Base-by-base conservation (phyloP, 164 flowering plant species). In the Berberis thunbergii region DNA sequence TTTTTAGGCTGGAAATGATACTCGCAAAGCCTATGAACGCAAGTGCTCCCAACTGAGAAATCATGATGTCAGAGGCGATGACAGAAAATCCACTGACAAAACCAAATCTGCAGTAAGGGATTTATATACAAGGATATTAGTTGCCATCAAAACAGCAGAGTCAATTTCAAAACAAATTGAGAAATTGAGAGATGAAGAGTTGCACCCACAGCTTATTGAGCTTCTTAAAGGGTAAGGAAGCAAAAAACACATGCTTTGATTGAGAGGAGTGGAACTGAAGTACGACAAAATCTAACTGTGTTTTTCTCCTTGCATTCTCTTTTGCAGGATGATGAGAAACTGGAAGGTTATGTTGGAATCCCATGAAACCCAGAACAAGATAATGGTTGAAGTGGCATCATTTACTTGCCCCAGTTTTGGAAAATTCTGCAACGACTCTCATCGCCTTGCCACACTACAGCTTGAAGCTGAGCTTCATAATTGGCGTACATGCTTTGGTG, bases 291-390 rank as follows among this genome's bases (percentile, higher is more conserved):
- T 4, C n/a, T 52, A 43, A 55, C 38, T 52, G 60, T 26, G 26
- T 26, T 26, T 26, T 13, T 64, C 38, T 60, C 64, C 59, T 26
- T 5, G 4, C 13, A 56, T 41, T 12, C 48, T 61, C 12, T 68
- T 68, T 39, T 74, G 81, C 95, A 93, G 98, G 67, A 74, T 93
- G 46, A 74, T 72, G 67, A 70, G 62, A 49, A 79, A 83, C 60
- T 93, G 97, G 97, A 82, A 77, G 66, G 70, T 80, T 41, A 86
- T 90, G 90, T 57, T 81, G 75, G 94, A 90, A 68, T 82, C 80
- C 59, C 98, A 93, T 68, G 92, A 93, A 78, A 90, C 87, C 63
- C 98, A 90, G 72, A 82, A 79, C 68, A 82, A 80, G 64, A 85
- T 93, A 43, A 75, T 90, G 68, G 75, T 62, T 61, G 97, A 90